Evolutionary conservation across 169 alveolate species (phyloP), one percentile per base, ranked within the genome.

Genomic region (Cryptosporidium sp.): DNA sequence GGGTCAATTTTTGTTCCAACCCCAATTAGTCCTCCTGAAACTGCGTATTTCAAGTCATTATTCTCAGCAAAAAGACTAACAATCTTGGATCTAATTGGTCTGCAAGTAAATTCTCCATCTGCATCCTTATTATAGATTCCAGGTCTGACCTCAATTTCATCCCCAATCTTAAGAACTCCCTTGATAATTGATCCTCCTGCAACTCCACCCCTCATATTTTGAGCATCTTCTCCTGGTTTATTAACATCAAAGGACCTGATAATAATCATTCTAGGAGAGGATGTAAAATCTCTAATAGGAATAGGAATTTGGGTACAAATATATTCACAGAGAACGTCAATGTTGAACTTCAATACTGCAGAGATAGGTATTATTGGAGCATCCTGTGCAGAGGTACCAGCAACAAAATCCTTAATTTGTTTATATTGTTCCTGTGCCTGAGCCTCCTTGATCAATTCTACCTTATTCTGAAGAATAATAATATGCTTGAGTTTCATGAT

Each of bases 161-260:
- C 99, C 29, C 99, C 99, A 69, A 98, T 96, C 87, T 93, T 97
- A 69, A 98, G 91, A 31, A 98, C 98, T 31, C 99, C 99, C 93
- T 96, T 94, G 48, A 98, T 93, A 68, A 99, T 97, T 59, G 99
- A 94, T 0, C 99, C 99, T 33, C 99, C 99, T 10, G 99, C 99
- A 18, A 98, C 99, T 14, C 99, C 99, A n/a, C 99, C 99, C 92
- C 97, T 96, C 87, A 99, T 94, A 45, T 96, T 96, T 85, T 97
- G 97, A 16, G 96, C 96, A 86, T 97, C 99, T 85, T 97, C 99
- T 12, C 99, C 99, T 10, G 99, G 99, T 93, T 96, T 95, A 93
- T 99, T 99, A 58, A 99, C 99, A 93, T 99, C 99, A 91, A 99
- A 99, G 10, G 99, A 97, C 69, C 99, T 94, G 45, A 99, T 98